Evolutionary conservation across 495 filamentous ascomycete species (phyloP).

Genomic region (Rusavskia elegans): DNA sequence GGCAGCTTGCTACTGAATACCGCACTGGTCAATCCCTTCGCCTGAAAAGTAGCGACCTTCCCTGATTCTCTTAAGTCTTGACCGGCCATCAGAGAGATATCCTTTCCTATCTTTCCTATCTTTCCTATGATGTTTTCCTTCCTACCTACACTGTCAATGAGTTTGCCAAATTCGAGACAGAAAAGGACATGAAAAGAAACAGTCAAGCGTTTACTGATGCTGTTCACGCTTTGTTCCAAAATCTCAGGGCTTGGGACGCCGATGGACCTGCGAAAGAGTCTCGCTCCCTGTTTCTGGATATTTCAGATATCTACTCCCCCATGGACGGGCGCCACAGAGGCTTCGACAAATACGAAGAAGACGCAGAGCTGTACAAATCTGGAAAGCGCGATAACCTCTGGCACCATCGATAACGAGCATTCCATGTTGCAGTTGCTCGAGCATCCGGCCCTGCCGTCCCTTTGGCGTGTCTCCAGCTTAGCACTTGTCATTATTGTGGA

Average conservation of each 20-base stretch:
- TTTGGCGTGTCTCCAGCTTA: too few relatives aligned
- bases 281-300: neutral
- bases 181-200: neutral
- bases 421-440: neutral
- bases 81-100: neutral
- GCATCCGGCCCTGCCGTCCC: neutral
- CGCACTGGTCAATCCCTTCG: neutral
- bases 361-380: neutral
- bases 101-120: neutral
- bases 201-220: constrained; percentile 1
- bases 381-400: neutral
- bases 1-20: constrained; percentile 3
- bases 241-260: neutral
- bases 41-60: neutral
- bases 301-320: neutral
- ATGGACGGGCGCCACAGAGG: neutral
- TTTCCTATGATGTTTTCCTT: neutral
- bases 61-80: neutral
- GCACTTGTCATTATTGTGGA: too few relatives aligned
- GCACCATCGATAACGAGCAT: constrained; percentile 1
- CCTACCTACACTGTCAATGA: neutral
- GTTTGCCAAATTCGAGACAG: constrained; percentile 2
- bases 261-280: neutral
- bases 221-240: neutral
- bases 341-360: neutral